Evolutionary conservation across 148 eudicot species (phyloP), one percentile per base, ranked within the genome.

Genomic region (Nepenthes mirabilis): DNA sequence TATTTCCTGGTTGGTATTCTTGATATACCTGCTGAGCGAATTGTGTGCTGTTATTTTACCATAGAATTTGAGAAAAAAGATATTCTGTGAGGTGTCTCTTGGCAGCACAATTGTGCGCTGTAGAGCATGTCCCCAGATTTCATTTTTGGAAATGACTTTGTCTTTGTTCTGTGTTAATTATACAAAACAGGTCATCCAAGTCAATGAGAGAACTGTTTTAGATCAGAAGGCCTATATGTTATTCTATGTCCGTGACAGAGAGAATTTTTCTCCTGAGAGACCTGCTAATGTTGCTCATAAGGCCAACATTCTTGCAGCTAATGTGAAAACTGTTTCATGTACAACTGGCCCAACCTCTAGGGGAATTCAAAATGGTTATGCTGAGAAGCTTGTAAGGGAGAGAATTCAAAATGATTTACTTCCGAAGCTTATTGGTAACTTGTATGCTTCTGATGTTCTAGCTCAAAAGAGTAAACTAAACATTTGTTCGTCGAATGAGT

Each of bases 151-250:
- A 23, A 23, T 23, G 23, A 23, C 23, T 23, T 23, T 23, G 23
- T 49, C 13, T 49, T 5, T 43, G 51, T 43, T 64, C 36, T 36
- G 32, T 40, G 32, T 12, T 14, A 47, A 23, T 65, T 68, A 23
- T 49, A 10, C 54, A 34, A 45, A 66, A 62, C 66, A 93, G 99
- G 99, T 93, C 64, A 36, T 63, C 67, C 88, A 84, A 76, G 96
- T 86, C 32, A 79, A 78, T 74, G 95, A 88, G 72, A 84, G 66
- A 64, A 66, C 52, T 45, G 96, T 93, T 60, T 72, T 93, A 77
- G 87, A 80, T 64, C 91, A 93, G 77, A 93, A 86, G 74, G 99
- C 99, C n/a, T 93, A 93, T 65, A 88, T 93, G 91, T 56, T 93
- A 57, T 88, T 93, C 61, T 93, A 88, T 73, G 83, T 86, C 35